A percentile compares a stretch with the other conserved stretches of the same genome.
Conservation (phyloP, 2,329 filamentous ascomycete genomes). For the Clonostachys sp. region DNA sequence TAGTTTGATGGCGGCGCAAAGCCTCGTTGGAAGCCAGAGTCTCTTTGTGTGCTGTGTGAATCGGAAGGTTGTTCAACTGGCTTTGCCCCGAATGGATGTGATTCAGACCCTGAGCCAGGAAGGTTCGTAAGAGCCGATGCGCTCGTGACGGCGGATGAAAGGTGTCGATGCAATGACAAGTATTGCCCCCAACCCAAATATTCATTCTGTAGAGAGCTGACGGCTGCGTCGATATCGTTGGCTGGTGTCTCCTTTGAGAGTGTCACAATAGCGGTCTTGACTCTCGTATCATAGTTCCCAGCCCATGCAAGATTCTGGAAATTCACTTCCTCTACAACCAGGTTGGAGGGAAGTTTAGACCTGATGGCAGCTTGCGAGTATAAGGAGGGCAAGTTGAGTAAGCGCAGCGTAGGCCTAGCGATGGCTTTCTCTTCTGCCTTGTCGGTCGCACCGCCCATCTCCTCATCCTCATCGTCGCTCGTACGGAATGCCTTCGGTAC, state of each 20-base stretch:
- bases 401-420: constrained; percentile 57
- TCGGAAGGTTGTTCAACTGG: constrained; percentile 41
- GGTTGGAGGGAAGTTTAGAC: constrained; percentile 49
- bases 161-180: constrained; percentile 73
- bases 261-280: constrained; percentile 74
- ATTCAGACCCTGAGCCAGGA: constrained; percentile 26
- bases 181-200: constrained; percentile 85
- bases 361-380: constrained; percentile 57
- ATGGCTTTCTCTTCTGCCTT: constrained; percentile 53
- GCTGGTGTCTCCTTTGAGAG: constrained; percentile 76
- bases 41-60: constrained; percentile 26
- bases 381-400: constrained; percentile 56
- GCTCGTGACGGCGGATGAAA: constrained; percentile 67
- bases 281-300: constrained; percentile 59
- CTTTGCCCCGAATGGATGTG: constrained; percentile 76
- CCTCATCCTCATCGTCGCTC: constrained; percentile 57
- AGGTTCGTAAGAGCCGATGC: constrained; percentile 24
- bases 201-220: constrained; percentile 73
- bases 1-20: constrained; percentile 79
- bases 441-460: constrained; percentile 32
- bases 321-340: constrained; percentile 70
- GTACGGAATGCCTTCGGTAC: constrained; percentile 69
- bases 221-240: constrained; percentile 75
- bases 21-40: constrained; percentile 46
- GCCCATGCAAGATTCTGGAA: constrained; percentile 54